Evolutionary conservation across 2,329 filamentous ascomycete genomes (phyloP).

Genomic region (Cladosporium sp.): DNA sequence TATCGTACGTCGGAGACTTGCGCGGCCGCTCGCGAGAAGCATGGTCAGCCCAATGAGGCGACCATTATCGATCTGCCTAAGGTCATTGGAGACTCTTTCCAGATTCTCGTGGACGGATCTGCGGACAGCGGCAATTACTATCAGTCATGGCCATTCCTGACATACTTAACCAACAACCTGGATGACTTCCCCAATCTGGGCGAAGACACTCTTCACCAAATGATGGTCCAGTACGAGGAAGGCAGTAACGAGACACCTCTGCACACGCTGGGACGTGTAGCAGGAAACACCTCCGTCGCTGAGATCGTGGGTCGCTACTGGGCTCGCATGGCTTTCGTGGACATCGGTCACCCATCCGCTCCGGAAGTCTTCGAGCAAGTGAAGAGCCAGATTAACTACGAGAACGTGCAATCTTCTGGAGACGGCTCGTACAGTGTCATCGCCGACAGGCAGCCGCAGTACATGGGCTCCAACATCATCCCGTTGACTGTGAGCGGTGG

Average conservation of each 20-base stretch:
- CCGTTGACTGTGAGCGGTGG: slow-evolving; percentile 37
- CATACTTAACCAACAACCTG: slow-evolving; percentile 47
- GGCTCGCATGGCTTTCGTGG: slow-evolving; percentile 51
- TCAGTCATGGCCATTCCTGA: slow-evolving; percentile 49
- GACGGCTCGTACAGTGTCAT: slow-evolving; percentile 41
- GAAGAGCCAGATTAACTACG: slow-evolving; percentile 37
- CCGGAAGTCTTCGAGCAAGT: slow-evolving; percentile 36
- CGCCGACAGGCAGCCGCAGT: slow-evolving; percentile 38
- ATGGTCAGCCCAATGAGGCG: slow-evolving; percentile 32
- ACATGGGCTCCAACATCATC: slow-evolving; percentile 50
- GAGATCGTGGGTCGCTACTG: slow-evolving; percentile 47
- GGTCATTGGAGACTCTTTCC: slow-evolving; percentile 45
- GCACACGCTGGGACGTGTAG: slow-evolving; percentile 41
- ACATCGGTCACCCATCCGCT: slow-evolving; percentile 44
- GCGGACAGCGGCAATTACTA: slow-evolving; percentile 45
- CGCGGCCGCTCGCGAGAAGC: slow-evolving; percentile 34
- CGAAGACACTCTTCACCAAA: slow-evolving; percentile 17
- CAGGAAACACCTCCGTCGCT: slow-evolving; percentile 28
- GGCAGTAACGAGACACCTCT: slow-evolving; percentile 49
- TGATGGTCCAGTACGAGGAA: slow-evolving; percentile 39
- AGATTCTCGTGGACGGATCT: slow-evolving; percentile 44
- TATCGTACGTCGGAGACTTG: slow-evolving; percentile 45
- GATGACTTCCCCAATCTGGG: slow-evolving; percentile 35
- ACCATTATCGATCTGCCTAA: slow-evolving; percentile 43
- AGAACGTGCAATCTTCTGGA: slow-evolving; percentile 37